Evolutionary conservation across 805 yeast genomes (phyloP), one percentile per base, ranked within the genome.

Genomic region (Ogataea pini): DNA sequence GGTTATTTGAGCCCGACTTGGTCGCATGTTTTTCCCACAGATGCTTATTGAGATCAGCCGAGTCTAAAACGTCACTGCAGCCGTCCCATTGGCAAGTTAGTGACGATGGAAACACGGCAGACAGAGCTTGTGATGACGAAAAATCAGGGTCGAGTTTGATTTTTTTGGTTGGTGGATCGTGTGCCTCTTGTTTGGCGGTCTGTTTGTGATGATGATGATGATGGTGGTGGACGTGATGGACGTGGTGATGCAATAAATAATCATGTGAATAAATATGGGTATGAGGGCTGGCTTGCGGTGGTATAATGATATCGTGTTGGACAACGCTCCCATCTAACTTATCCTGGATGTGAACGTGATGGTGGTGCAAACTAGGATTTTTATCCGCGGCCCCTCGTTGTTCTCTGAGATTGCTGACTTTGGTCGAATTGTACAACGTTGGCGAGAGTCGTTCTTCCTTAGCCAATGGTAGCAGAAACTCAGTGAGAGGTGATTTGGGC

Each of bases 61-160:
- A 53, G 27, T 69, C 71, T 22, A 61, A 36, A 12, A 57, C 59
- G 38, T 72, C 70, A 9, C 64, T 63, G 62, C 96, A 88, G 48
- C 78, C 72, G 42, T 80, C 81, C 95, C 95, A 88, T 61, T 80
- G 77, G 64, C 95, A 87, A 2, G 51, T 13, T 2, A 47, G 56
- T 1, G 52, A 17, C 1, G 46, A 56, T 62, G 51, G 63, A 68
- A 4, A 28, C 25, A 22, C 25, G 25, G 25, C 25, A 5, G 25
- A 22, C 5, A 22, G 25, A 22, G 5, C 25, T 22, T 22, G 25
- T 12, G 31, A 24, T 9, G 27, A 24, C 27, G 27, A 24, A 24
- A 9, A 12, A 28, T 5, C 69, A 68, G 36, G 67, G 63, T 45
- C 66, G 62, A 51, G 69, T 71, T 45, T 73, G 18, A 45, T n/a